phyloP scores from a whole-genome alignment of 352 stramenopile genomes.

The Pythium rishiriense region DNA sequence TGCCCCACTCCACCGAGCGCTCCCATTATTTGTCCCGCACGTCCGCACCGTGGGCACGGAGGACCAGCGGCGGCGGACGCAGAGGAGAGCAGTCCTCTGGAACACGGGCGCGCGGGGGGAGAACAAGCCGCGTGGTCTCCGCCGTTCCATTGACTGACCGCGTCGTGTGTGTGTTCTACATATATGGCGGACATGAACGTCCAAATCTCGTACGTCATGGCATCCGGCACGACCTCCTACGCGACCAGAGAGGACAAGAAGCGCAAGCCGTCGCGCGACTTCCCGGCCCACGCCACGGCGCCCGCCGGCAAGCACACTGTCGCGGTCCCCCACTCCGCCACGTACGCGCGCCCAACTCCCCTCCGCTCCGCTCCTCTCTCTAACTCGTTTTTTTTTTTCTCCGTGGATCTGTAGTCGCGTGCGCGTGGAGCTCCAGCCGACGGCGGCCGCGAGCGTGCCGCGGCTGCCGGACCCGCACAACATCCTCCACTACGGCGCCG shows the following conservation, averaged over 20 bases:
- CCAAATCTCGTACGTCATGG: conserved; percentile 18
- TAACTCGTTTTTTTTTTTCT: background rate
- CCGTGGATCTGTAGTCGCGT: conserved; percentile 27
- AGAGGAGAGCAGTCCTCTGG: background rate
- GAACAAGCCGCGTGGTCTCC: background rate
- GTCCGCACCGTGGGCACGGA: background rate
- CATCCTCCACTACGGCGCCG: conserved; percentile 55
- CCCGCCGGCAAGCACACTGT: conserved; percentile 48
- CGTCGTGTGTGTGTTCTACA: background rate
- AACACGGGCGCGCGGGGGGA: background rate
- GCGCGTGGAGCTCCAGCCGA: conserved; percentile 52
- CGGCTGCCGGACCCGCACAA: conserved; percentile 79
- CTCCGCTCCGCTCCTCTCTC: background rate
- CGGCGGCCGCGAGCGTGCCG: conserved; percentile 45
- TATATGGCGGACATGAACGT: conserved; percentile 20
- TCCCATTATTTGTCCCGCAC: conserved; percentile 2
- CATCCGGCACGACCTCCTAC: conserved; percentile 14
- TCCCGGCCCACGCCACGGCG: conserved; percentile 70
- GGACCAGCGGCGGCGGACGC: background rate
- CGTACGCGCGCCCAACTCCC: conserved; percentile 16
- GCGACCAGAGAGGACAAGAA: conserved; percentile 73
- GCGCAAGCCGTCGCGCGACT: conserved; percentile 80
- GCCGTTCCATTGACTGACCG: background rate
- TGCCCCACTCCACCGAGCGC: background rate
- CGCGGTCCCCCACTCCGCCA: conserved; percentile 18